phyloP scores from a whole-genome alignment of 2,329 filamentous ascomycete genomes.

The Epichloe scottii region DNA sequence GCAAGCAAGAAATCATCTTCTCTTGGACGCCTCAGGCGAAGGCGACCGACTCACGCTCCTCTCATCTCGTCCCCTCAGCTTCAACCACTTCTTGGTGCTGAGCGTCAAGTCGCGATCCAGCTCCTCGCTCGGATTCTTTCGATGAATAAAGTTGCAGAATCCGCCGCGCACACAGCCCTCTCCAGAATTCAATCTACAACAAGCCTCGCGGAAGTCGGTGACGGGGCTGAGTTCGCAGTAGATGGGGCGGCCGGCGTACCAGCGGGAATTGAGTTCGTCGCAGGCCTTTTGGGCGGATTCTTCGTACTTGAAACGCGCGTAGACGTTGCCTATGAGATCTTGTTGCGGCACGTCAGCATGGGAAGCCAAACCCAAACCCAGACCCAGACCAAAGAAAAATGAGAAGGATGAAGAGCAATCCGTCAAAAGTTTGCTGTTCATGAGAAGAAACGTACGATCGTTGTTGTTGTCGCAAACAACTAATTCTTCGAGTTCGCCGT shows the following conservation, averaged over 20 bases:
- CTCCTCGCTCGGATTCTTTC: slow-evolving; percentile 85
- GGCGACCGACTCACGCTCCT: slow-evolving; percentile 73
- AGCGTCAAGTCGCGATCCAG: slow-evolving; percentile 79
- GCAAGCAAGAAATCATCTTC: slow-evolving; percentile 28
- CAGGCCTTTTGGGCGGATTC: slow-evolving; percentile 87
- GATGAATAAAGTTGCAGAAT: slow-evolving; percentile 98
- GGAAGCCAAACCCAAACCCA: too few relatives aligned
- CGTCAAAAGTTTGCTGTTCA: too few relatives aligned
- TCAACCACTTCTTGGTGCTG: slow-evolving; percentile 93
- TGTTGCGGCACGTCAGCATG: slow-evolving; percentile 22
- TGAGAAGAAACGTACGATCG: slow-evolving; percentile 53
- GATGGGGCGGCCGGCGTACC: slow-evolving; percentile 94
- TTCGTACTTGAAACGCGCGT: slow-evolving; percentile 99
- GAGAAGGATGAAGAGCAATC: too few relatives aligned
- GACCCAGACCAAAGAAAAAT: too few relatives aligned
- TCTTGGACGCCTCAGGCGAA: slow-evolving; percentile 70
- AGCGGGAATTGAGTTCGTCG: slow-evolving; percentile 85
- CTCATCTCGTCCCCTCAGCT: slow-evolving; percentile 69
- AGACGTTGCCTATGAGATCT: slow-evolving; percentile 97
- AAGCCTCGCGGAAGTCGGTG: slow-evolving; percentile 96
- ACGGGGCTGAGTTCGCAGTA: slow-evolving; percentile 97
- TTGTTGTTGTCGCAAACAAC: slow-evolving; percentile 99
- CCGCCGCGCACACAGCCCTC: slow-evolving; percentile 93
- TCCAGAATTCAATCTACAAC: slow-evolving; percentile 84
- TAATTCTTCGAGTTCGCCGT: slow-evolving; percentile 91